These are phyloP conservation scores for Chamaenerion angustifolium DNA, from an alignment of 345 rosid genomes.

Conservation along the genomic window DNA sequence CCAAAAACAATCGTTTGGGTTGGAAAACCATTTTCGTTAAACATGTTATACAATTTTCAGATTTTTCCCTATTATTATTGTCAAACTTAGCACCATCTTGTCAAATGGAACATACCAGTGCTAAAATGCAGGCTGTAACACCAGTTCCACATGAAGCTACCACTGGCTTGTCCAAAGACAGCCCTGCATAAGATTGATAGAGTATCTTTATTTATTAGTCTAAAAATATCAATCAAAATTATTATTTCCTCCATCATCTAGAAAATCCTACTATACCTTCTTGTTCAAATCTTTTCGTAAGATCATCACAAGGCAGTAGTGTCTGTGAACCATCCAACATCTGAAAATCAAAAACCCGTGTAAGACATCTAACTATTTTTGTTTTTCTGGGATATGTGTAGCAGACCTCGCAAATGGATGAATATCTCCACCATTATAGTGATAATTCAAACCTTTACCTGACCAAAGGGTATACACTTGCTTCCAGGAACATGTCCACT, in stretches of 20 bases:
- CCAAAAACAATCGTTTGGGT: too few species aligned
- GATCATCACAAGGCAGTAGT: slow-evolving; percentile 64
- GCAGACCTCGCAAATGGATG: too few species aligned
- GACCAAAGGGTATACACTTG: slow-evolving; percentile 83
- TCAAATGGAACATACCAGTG: slow-evolving; percentile 84
- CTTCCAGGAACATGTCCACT: slow-evolving; percentile 97
- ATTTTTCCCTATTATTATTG: too few species aligned
- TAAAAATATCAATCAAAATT: too few species aligned
- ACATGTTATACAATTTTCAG: too few species aligned
- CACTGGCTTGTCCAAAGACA: slow-evolving; percentile 63
- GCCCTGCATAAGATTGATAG: slow-evolving; percentile 26
- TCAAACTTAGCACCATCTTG: too few species aligned
- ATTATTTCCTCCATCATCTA: too few species aligned
- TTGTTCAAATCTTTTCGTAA: slow-evolving; percentile 66
- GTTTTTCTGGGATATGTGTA: too few species aligned
- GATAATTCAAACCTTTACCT: slow-evolving; percentile 23
- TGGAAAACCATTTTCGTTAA: too few species aligned
- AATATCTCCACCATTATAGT: too few species aligned
- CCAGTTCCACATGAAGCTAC: slow-evolving; percentile 88
- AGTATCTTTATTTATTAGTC: not conserved
- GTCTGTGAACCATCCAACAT: slow-evolving; percentile 73
- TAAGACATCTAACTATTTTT: too few species aligned
- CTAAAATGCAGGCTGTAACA: slow-evolving; percentile 76
- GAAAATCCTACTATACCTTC: slow-evolving; percentile 35
- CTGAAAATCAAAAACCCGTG: slow-evolving; percentile 26